Conservation (phyloP, 169 alveolate genomes). For the Eimeria acervulina region DNA sequence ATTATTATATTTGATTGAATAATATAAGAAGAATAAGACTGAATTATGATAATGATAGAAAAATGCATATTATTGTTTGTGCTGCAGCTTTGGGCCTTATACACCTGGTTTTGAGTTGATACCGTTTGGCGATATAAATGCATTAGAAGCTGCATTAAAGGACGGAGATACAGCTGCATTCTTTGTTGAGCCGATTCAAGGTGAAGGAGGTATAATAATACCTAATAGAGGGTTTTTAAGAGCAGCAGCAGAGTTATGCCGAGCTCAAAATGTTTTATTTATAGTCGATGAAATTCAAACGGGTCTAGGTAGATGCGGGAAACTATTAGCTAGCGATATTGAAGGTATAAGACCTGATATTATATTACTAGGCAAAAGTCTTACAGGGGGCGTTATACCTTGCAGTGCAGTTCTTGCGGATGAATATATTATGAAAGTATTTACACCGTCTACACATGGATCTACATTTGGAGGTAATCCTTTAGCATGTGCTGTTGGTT, state of each 20-base stretch:
- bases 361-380: conserved; percentile 94
- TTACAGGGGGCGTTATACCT: conserved; percentile 96
- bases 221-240: conserved; percentile 93
- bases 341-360: conserved; percentile 94
- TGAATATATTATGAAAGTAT: conserved; percentile 92
- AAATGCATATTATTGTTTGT: not conserved
- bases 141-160: conserved; percentile 87
- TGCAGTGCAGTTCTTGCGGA: conserved; percentile 94
- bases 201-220: conserved; percentile 97
- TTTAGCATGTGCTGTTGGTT: conserved; percentile 93
- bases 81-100: conserved; percentile 83
- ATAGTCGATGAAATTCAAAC: conserved; percentile 96
- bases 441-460: conserved; percentile 97
- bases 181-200: conserved; percentile 96
- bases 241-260: conserved; percentile 91
- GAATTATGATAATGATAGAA: too few relatives aligned
- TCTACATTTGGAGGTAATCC: conserved; percentile 96
- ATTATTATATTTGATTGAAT: too few relatives aligned
- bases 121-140: conserved; percentile 85
- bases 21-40: too few relatives aligned
- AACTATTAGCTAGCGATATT: conserved; percentile 89
- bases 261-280: conserved; percentile 87
- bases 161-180: conserved; percentile 93
- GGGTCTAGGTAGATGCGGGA: conserved; percentile 96
- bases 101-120: conserved; percentile 90